phyloP scores from a whole-genome alignment of 495 filamentous ascomycete genomes.

The Xylaria intraflava region DNA sequence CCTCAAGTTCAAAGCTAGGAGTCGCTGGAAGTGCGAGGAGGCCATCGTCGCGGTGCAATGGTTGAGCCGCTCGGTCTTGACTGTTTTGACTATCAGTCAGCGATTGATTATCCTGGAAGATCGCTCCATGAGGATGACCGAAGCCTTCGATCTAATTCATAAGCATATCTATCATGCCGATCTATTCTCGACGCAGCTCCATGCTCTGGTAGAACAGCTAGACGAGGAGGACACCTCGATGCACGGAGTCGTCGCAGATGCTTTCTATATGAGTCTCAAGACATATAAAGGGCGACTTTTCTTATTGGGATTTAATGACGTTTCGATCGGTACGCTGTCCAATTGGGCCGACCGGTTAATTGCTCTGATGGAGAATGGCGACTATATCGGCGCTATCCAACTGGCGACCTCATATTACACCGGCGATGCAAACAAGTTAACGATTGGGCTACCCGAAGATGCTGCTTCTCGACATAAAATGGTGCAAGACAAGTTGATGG shows the following conservation, averaged over 20 bases:
- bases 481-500: conserved; percentile 81
- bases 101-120: conserved; percentile 90
- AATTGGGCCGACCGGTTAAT: conserved; percentile 99
- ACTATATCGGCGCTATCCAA: conserved; percentile 83
- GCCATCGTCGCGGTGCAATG: conserved; percentile 95
- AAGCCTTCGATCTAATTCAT: conserved; percentile 85
- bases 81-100: conserved; percentile 87
- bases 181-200: conserved; percentile 77
- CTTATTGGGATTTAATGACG: conserved; percentile 80
- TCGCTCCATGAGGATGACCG: conserved; percentile 76
- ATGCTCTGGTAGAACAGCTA: conserved; percentile 75
- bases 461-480: conserved; percentile 65
- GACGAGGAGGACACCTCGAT: conserved; percentile 83
- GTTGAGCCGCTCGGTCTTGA: conserved; percentile 89
- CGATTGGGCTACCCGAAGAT: conserved; percentile 88
- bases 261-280: conserved; percentile 95
- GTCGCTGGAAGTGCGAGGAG: conserved; percentile 89
- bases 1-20: conserved; percentile 74
- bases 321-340: conserved; percentile 81
- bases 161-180: conserved; percentile 90
- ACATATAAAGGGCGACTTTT: conserved; percentile 93
- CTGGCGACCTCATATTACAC: conserved; percentile 88
- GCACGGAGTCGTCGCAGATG: conserved; percentile 95
- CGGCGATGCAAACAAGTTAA: conserved; percentile 82
- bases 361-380: conserved; percentile 90